phyloP scores from a whole-genome alignment of 768 basidiomycete genomes.

The Pholiota microspora region DNA sequence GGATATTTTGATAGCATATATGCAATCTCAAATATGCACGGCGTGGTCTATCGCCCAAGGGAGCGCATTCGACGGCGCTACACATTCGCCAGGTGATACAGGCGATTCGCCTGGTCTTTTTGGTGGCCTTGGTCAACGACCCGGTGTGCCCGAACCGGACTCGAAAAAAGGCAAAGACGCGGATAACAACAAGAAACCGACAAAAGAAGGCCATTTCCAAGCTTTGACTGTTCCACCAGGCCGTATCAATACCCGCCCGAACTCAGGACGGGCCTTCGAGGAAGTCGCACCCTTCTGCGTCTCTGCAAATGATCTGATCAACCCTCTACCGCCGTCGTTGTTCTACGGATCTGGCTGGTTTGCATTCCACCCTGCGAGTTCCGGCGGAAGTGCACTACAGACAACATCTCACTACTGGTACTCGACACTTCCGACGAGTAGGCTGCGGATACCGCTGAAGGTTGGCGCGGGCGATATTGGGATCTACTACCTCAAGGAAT shows the following conservation, averaged over 20 bases:
- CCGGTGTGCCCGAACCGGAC: constrained; percentile 62
- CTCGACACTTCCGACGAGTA: constrained; percentile 80
- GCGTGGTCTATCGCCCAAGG: constrained; percentile 80
- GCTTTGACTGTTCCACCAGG: constrained; percentile 63
- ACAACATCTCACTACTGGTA: constrained; percentile 87
- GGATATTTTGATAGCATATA: constrained; percentile 90
- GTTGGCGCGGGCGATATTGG: constrained; percentile 90
- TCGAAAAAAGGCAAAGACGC: constrained; percentile 29
- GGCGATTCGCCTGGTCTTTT: constrained; percentile 64
- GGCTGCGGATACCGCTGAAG: constrained; percentile 79
- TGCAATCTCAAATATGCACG: constrained; percentile 85
- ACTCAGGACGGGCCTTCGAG: constrained; percentile 54
- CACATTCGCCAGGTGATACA: constrained; percentile 33
- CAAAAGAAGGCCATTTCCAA: constrained; percentile 19
- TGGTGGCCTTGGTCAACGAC: constrained; percentile 81
- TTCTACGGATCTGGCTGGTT: constrained; percentile 95
- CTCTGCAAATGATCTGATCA: constrained; percentile 96
- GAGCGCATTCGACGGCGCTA: constrained; percentile 56
- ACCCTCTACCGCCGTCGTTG: constrained; percentile 90
- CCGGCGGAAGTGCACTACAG: constrained; percentile 41
- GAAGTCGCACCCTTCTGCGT: constrained; percentile 93
- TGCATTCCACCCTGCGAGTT: constrained; percentile 62
- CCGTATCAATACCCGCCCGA: constrained; percentile 69
- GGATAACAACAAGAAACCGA: constrained; percentile 25
- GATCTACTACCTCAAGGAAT: constrained; percentile 84